A percentile compares a stretch with the other conserved stretches of the same genome.
Conservation (phyloP, 2,329 filamentous ascomycete species). For the Coniochaeta ligniaria region DNA sequence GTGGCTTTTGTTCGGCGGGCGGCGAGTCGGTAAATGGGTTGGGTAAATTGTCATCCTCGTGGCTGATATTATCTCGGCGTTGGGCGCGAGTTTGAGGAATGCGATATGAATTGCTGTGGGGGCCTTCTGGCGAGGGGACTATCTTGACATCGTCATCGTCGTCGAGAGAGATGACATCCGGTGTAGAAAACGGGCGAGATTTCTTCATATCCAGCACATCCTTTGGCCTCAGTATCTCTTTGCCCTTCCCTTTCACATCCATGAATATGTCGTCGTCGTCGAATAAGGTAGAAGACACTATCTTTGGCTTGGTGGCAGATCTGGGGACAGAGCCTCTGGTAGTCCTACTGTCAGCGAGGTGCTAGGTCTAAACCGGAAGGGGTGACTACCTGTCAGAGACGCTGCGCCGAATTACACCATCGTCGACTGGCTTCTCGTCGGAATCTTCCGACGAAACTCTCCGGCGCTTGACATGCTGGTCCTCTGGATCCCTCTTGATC, state of each 20-base stretch:
- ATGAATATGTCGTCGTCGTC: conserved; percentile 10
- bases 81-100: not conserved
- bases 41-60: not conserved
- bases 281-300: not conserved
- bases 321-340: not conserved
- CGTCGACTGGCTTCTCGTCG: conserved; percentile 4
- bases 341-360: not conserved
- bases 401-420: not conserved
- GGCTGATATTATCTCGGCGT: not conserved
- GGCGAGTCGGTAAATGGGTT: not conserved
- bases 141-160: not conserved
- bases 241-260: conserved; percentile 16
- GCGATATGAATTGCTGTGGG: not conserved
- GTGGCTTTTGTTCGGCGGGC: not conserved
- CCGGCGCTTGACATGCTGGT: conserved; percentile 14
- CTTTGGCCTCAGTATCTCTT: conserved; percentile 10
- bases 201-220: conserved; percentile 5
- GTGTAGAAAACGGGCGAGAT: not conserved
- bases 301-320: not conserved
- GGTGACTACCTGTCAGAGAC: not conserved
- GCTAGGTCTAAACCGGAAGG: not conserved
- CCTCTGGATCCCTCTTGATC: conserved; percentile 2
- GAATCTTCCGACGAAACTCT: conserved; percentile 10
- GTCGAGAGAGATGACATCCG: not conserved
- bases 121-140: not conserved